Evolutionary conservation across 192 early-diverging fungal genomes (phyloP).

Genomic region (Chytriomyces sp.): DNA sequence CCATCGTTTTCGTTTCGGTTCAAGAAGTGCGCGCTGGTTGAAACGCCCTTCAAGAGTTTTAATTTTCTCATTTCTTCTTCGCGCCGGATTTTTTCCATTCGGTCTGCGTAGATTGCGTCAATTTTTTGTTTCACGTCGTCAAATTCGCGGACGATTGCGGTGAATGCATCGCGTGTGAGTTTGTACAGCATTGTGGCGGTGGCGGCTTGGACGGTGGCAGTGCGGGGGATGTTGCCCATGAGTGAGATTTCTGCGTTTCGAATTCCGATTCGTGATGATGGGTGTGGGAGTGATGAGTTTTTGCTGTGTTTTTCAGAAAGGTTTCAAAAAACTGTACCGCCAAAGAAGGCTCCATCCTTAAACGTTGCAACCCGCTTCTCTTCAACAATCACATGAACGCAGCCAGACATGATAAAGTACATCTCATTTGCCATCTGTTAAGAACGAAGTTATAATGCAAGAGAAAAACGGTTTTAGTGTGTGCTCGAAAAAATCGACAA

Average conservation of each 20-base stretch:
- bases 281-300: slow-evolving; percentile 34
- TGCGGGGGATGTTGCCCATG: slow-evolving; percentile 38
- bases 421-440: slow-evolving; percentile 11
- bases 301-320: slow-evolving; percentile 18
- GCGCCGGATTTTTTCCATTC: slow-evolving; percentile 48
- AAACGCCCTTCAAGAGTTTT: too few species aligned
- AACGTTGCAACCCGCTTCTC: slow-evolving; percentile 24
- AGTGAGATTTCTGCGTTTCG: slow-evolving; percentile 30
- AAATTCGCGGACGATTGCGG: slow-evolving; percentile 35
- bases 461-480: slow-evolving; percentile 1
- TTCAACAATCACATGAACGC: slow-evolving; percentile 33
- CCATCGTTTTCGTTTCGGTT: slow-evolving; percentile 43
- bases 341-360: slow-evolving; percentile 47
- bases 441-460: slow-evolving; percentile 23
- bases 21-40: slow-evolving; percentile 41
- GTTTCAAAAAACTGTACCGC: slow-evolving; percentile 31
- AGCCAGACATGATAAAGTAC: slow-evolving; percentile 41
- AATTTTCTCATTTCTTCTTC: slow-evolving; percentile 44
- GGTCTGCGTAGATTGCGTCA: slow-evolving; percentile 45
- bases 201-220: slow-evolving; percentile 38
- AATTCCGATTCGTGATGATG: slow-evolving; percentile 26
- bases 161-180: slow-evolving; percentile 29
- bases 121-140: slow-evolving; percentile 46
- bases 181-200: slow-evolving; percentile 28
- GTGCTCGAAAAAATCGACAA: slow-evolving; percentile 39